Evolutionary conservation across 2,329 filamentous ascomycete species (phyloP).

Genomic region (Drechslerella coelobrocha): DNA sequence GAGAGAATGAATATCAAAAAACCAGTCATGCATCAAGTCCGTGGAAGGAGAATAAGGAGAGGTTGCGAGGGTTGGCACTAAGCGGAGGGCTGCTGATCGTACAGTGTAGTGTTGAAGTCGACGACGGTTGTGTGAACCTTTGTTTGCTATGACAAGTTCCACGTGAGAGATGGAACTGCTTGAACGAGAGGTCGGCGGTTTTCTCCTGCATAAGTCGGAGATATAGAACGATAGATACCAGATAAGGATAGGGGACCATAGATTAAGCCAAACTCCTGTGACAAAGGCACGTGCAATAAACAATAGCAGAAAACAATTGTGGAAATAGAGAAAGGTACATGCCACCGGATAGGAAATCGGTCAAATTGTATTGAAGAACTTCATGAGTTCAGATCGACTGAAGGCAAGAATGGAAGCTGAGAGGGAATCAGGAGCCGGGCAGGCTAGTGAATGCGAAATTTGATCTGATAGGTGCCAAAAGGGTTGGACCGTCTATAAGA

Average conservation of each 20-base stretch:
- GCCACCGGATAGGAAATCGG: neutral
- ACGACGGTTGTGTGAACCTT: too few species aligned
- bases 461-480: conserved; percentile 3
- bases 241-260: conserved; percentile 29
- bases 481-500: conserved; percentile 68
- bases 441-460: neutral
- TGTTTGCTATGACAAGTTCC: too few species aligned
- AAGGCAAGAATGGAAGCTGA: neutral
- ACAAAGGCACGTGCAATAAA: neutral
- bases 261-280: conserved; percentile 42
- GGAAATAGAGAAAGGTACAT: neutral
- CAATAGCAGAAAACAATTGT: conserved; percentile 7
- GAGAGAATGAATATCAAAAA: conserved; percentile 10
- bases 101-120: too few species aligned
- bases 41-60: too few species aligned
- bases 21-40: too few species aligned
- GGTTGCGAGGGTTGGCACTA: neutral
- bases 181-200: conserved; percentile 3
- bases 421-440: neutral
- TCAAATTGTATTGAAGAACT: neutral
- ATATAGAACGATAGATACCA: conserved; percentile 36
- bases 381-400: conserved; percentile 28
- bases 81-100: neutral
- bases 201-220: neutral
- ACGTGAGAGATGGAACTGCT: neutral